Evolutionary conservation across 805 yeast genomes (phyloP).

Genomic region (Trichomonascus vanleenenianus): DNA sequence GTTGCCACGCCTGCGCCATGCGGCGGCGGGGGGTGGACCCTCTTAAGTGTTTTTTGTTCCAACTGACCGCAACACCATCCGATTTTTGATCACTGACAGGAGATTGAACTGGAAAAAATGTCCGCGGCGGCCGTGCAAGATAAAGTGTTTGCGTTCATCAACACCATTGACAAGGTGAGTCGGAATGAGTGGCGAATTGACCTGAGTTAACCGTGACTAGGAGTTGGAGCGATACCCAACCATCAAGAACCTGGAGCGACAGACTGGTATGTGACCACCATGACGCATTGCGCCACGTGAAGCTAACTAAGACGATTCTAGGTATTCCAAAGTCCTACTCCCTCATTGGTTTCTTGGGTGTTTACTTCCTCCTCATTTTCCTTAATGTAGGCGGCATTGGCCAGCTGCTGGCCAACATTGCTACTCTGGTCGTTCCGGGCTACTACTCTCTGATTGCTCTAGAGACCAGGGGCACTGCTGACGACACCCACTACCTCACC

Average conservation of each 20-base stretch:
- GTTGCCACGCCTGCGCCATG: too few species aligned
- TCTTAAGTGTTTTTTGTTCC: background rate
- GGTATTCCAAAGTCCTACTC: slow-evolving; percentile 77
- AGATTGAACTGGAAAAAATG: slow-evolving; percentile 2
- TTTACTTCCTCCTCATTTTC: slow-evolving; percentile 73
- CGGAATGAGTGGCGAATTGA: background rate
- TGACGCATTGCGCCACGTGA: background rate
- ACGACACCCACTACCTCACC: slow-evolving; percentile 83
- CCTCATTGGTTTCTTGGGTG: slow-evolving; percentile 52
- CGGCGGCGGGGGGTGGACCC: too few species aligned
- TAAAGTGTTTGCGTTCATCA: slow-evolving; percentile 21
- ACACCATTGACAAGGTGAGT: slow-evolving; percentile 22
- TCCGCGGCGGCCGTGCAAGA: slow-evolving; percentile 17
- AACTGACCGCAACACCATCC: background rate
- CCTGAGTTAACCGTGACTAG: slow-evolving; percentile 1
- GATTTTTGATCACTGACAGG: background rate
- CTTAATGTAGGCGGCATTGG: slow-evolving; percentile 83
- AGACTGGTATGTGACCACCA: background rate
- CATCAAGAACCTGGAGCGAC: slow-evolving; percentile 28
- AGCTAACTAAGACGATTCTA: slow-evolving; percentile 3
- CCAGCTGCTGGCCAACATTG: slow-evolving; percentile 84
- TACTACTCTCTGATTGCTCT: slow-evolving; percentile 82
- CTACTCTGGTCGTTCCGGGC: slow-evolving; percentile 86
- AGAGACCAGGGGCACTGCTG: slow-evolving; percentile 56
- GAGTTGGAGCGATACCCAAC: slow-evolving; percentile 29